These are phyloP conservation scores for Fusarium solani-melongenae DNA, from an alignment of 2,329 filamentous ascomycete genomes.

Conservation along the genomic window DNA sequence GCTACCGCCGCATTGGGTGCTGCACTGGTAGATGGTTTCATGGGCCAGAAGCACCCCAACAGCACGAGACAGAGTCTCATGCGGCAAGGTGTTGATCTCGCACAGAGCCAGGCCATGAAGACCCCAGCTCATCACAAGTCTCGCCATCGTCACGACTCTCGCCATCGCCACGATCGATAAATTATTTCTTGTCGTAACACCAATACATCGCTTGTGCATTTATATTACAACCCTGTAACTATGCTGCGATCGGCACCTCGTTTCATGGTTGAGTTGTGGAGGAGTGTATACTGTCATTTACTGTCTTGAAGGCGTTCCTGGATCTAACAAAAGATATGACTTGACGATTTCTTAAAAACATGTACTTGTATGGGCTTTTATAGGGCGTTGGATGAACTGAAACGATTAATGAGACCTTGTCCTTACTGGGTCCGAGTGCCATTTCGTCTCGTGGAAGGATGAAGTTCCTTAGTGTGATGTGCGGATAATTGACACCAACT, in stretches of 20 bases:
- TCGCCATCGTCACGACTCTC: slow-evolving; percentile 1
- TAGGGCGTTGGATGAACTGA: not conserved
- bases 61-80: slow-evolving; percentile 42
- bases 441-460: not conserved
- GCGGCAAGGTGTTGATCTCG: slow-evolving; percentile 40
- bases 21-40: slow-evolving; percentile 60
- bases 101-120: slow-evolving; percentile 27
- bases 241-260: not conserved
- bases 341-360: not conserved
- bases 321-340: not conserved
- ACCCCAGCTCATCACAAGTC: slow-evolving; percentile 3
- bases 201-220: not conserved
- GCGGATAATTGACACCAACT: not conserved
- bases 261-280: not conserved
- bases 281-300: not conserved
- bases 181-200: not conserved
- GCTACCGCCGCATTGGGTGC: slow-evolving; percentile 62
- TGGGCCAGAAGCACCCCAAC: slow-evolving; percentile 48
- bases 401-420: not conserved
- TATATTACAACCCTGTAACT: not conserved
- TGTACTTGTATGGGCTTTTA: not conserved
- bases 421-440: not conserved
- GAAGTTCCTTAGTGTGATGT: not conserved
- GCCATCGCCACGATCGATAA: not conserved
- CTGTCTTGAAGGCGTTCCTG: not conserved